These are phyloP conservation scores for Nyctanthes arbortristis DNA, from an alignment of 257 asterid species.

Conservation along the genomic window DNA sequence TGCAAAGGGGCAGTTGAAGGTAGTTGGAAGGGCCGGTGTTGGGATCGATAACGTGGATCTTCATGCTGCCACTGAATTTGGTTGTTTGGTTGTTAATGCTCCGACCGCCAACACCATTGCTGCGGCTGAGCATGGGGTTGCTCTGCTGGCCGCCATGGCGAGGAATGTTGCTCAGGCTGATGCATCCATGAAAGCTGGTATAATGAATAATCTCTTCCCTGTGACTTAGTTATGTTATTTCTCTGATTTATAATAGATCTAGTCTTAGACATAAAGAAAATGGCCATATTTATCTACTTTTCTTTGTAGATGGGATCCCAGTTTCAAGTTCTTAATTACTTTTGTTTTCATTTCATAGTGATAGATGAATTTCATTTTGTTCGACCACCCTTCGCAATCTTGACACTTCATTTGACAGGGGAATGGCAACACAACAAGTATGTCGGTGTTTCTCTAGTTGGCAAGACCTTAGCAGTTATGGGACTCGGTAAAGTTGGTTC, in stretches of 20 bases:
- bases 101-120: conserved; percentile 95
- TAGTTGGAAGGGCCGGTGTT: conserved; percentile 91
- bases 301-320: no score
- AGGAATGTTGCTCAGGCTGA: conserved; percentile 90
- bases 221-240: no score
- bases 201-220: neutral
- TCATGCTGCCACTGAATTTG: conserved; percentile 87
- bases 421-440: conserved; percentile 88
- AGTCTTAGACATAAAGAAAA: no score
- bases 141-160: conserved; percentile 76
- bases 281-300: no score
- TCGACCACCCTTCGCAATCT: no score
- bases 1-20: conserved; percentile 72
- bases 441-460: conserved; percentile 87
- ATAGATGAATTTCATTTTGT: neutral
- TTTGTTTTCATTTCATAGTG: no score
- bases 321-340: no score
- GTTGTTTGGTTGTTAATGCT: conserved; percentile 86
- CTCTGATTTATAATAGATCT: neutral
- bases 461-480: conserved; percentile 90
- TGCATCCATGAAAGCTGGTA: conserved; percentile 95
- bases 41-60: conserved; percentile 96
- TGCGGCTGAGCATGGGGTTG: conserved; percentile 90
- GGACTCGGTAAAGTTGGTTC: conserved; percentile 98
- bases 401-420: conserved; percentile 43